Conservation (phyloP, 495 filamentous ascomycete genomes). For the Penicillium pancosmium region DNA sequence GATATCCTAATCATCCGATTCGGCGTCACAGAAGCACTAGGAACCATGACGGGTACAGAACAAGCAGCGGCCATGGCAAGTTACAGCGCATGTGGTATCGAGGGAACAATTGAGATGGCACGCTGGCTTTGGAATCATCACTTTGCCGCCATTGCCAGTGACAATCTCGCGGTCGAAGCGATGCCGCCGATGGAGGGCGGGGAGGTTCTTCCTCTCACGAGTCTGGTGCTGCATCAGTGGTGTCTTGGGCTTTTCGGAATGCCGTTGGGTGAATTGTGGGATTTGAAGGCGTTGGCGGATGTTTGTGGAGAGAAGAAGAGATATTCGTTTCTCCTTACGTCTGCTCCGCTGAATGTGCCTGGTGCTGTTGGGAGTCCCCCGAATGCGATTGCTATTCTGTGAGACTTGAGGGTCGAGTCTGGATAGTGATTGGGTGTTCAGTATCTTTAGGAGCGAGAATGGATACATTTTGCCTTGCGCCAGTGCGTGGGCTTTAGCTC, state of each 20-base stretch:
- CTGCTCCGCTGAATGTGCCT: constrained; percentile 47
- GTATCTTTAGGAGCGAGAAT: not conserved
- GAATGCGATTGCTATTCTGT: constrained; percentile 44
- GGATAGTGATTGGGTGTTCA: too few relatives aligned
- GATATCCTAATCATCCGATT: constrained; percentile 52
- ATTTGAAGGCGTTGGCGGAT: constrained; percentile 54
- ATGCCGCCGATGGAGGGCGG: constrained; percentile 25
- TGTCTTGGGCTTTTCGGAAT: constrained; percentile 47
- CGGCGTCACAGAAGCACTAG: constrained; percentile 43
- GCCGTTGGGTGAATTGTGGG: constrained; percentile 65
- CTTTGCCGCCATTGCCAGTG: constrained; percentile 37
- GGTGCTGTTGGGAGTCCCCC: constrained; percentile 47
- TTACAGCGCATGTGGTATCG: constrained; percentile 23
- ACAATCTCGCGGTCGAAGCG: constrained; percentile 34
- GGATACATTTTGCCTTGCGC: not conserved
- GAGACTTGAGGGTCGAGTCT: constrained; percentile 1
- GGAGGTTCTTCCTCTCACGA: constrained; percentile 13
- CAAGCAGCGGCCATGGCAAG: constrained; percentile 21
- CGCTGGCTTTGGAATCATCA: constrained; percentile 37
- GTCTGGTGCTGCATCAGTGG: constrained; percentile 42
- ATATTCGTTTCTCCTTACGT: constrained; percentile 50
- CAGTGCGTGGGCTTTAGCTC: too few relatives aligned
- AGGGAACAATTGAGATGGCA: constrained; percentile 29
- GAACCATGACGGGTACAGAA: constrained; percentile 32
- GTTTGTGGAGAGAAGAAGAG: constrained; percentile 44